These are phyloP conservation scores for Lentinula novae-zelandiae DNA, from an alignment of 1,284 basidiomycete species.

Conservation along the genomic window DNA sequence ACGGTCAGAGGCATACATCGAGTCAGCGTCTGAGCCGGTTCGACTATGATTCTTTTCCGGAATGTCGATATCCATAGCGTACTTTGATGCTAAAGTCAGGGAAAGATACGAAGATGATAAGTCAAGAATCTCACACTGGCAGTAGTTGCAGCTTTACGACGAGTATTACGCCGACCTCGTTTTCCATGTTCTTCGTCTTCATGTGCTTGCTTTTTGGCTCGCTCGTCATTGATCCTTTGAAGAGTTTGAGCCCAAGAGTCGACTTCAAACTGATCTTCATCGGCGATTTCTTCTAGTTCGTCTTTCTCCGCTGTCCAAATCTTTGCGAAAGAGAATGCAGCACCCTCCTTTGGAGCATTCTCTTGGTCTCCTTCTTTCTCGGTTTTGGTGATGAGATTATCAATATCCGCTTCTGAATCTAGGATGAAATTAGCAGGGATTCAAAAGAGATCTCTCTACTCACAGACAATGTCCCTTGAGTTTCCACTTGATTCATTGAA, in stretches of 20 bases:
- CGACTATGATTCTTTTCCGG: constrained; percentile 20
- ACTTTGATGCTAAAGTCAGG: constrained; percentile 17
- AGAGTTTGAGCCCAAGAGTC: constrained; percentile 80
- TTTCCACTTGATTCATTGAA: constrained; percentile 61
- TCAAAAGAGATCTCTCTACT: constrained; percentile 22
- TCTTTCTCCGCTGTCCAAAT: constrained; percentile 83
- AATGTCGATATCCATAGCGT: constrained; percentile 24
- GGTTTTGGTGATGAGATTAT: constrained; percentile 80
- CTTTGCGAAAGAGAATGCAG: constrained; percentile 79
- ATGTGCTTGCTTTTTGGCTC: constrained; percentile 38
- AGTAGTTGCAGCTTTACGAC: constrained; percentile 60
- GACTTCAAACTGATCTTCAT: constrained; percentile 44
- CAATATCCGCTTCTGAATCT: constrained; percentile 79
- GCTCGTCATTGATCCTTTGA: constrained; percentile 57
- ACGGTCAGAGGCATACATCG: constrained; percentile 31
- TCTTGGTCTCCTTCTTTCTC: constrained; percentile 67
- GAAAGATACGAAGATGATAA: neutral
- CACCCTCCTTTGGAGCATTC: constrained; percentile 35
- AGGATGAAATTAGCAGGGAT: constrained; percentile 7
- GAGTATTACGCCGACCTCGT: constrained; percentile 66
- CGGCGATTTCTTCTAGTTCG: constrained; percentile 60
- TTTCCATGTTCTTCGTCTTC: constrained; percentile 58
- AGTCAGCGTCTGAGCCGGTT: constrained; percentile 33
- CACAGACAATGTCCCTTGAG: constrained; percentile 67
- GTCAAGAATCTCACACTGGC: constrained; percentile 38